Evolutionary conservation across 192 early-diverging fungal genomes (phyloP).

Genomic region (Coemansia sp.): DNA sequence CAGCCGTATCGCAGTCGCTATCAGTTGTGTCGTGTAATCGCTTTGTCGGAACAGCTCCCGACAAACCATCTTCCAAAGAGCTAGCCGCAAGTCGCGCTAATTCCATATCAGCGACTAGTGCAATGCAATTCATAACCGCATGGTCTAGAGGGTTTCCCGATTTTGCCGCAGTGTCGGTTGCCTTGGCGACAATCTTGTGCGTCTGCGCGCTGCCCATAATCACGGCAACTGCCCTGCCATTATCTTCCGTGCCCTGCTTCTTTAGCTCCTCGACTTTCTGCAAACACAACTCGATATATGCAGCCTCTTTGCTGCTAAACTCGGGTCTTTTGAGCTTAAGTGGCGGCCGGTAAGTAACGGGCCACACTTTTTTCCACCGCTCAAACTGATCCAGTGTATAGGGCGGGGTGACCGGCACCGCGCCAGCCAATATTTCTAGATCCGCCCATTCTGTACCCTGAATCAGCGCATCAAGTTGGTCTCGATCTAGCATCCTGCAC

Average conservation of each 20-base stretch:
- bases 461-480: slow-evolving; percentile 1
- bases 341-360: slow-evolving; percentile 65
- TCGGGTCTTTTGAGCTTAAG: slow-evolving; percentile 2
- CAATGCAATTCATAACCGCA: slow-evolving; percentile 77
- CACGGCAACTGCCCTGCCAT: not conserved
- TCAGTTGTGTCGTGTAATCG: slow-evolving; percentile 2
- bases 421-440: slow-evolving; percentile 1
- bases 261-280: not conserved
- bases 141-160: slow-evolving; percentile 67
- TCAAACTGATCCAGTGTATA: slow-evolving; percentile 68
- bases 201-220: slow-evolving; percentile 51
- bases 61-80: not conserved
- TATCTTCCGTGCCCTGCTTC: not conserved
- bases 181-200: slow-evolving; percentile 48
- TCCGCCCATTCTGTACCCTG: slow-evolving; percentile 18
- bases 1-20: slow-evolving; percentile 6
- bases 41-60: slow-evolving; percentile 13
- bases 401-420: slow-evolving; percentile 61
- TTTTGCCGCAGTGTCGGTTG: slow-evolving; percentile 48
- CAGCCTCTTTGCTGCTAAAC: slow-evolving; percentile 11
- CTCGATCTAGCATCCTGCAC: slow-evolving; percentile 9
- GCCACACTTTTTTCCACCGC: slow-evolving; percentile 77
- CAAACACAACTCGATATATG: slow-evolving; percentile 13
- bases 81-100: slow-evolving; percentile 11
- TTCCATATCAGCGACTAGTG: slow-evolving; percentile 58